A percentile compares a stretch with the other conserved stretches of the same genome.
Conservation (phyloP, 2,329 filamentous ascomycete species). For the Colletotrichum eremochloae region DNA sequence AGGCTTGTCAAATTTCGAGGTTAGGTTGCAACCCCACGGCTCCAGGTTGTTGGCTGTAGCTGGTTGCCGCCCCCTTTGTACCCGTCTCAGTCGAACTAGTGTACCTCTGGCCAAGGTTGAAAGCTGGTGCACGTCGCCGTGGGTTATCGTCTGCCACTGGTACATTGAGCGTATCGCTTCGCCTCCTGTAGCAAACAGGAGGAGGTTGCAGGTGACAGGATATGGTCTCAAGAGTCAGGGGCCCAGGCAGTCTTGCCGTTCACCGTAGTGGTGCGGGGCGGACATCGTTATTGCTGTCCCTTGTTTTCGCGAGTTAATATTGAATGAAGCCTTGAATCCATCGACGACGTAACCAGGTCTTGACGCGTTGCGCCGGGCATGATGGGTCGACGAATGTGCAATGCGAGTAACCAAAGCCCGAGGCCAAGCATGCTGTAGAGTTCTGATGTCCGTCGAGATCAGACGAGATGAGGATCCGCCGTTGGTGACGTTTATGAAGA, state of each 20-base stretch:
- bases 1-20: conserved; percentile 23
- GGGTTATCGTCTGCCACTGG: background rate
- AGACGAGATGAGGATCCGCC: conserved; percentile 12
- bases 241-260: conserved; percentile 1
- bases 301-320: background rate
- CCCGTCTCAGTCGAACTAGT: background rate
- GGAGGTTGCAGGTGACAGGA: conserved; percentile 6
- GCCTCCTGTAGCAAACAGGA: background rate
- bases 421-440: conserved; percentile 8
- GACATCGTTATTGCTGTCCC: background rate
- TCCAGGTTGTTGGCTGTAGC: conserved; percentile 20
- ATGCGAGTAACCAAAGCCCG: conserved; percentile 1
- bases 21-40: conserved; percentile 15
- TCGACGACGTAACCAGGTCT: background rate
- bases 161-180: background rate
- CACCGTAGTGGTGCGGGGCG: conserved; percentile 1
- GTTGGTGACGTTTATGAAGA: conserved; percentile 6
- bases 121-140: conserved; percentile 1
- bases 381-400: background rate
- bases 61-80: conserved; percentile 7
- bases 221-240: conserved; percentile 22
- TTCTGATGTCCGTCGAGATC: background rate
- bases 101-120: background rate
- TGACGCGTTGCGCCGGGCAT: conserved; percentile 11
- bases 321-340: conserved; percentile 4